Conservation (phyloP, 805 yeast species). For the Kockiozyma suomiensis region DNA sequence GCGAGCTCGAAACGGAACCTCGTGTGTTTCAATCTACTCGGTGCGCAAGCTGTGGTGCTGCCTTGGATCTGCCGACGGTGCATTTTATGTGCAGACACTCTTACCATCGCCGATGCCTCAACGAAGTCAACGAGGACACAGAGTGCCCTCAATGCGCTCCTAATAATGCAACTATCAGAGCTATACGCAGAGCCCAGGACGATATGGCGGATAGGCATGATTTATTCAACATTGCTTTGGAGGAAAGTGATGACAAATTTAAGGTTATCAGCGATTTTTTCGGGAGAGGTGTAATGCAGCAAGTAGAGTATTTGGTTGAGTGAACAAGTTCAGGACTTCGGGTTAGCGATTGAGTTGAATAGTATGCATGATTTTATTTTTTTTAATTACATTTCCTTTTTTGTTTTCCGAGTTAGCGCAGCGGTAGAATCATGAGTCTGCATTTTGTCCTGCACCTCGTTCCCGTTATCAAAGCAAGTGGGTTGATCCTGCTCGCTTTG, state of each 20-base stretch:
- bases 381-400: background rate
- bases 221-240: slow-evolving; percentile 60
- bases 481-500: no score
- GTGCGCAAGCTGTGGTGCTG: slow-evolving; percentile 66
- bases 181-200: slow-evolving; percentile 60
- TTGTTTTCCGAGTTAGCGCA: no score
- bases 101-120: slow-evolving; percentile 78
- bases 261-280: slow-evolving; percentile 77
- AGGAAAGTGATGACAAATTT: slow-evolving; percentile 60
- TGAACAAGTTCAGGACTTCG: background rate
- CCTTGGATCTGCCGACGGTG: slow-evolving; percentile 74
- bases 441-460: no score
- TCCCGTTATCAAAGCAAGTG: no score
- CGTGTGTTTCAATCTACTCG: slow-evolving; percentile 60
- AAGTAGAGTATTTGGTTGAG: slow-evolving; percentile 26
- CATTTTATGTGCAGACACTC: slow-evolving; percentile 88
- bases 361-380: background rate
- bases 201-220: slow-evolving; percentile 65
- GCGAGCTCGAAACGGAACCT: slow-evolving; percentile 52
- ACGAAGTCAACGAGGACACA: slow-evolving; percentile 35
- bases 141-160: slow-evolving; percentile 77
- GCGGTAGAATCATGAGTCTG: no score
- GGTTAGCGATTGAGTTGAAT: background rate
- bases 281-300: slow-evolving; percentile 84
- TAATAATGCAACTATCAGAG: slow-evolving; percentile 67